Base-by-base conservation (phyloP, 306 rosid species). In the Ormosia emarginata region DNA sequence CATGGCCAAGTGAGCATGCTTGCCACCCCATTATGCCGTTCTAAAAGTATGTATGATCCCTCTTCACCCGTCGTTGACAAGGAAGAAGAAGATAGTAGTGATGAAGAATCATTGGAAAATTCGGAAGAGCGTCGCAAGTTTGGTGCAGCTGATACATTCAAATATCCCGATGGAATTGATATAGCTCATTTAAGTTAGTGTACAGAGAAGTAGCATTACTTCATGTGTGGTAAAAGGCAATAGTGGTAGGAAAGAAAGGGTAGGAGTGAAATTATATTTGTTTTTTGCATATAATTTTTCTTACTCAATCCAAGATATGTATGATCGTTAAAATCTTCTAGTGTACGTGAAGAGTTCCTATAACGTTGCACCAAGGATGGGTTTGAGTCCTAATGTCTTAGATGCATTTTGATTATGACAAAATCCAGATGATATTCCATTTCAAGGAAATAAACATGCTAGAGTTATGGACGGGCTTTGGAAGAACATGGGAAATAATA, bases 1-100 rank as follows among this genome's bases (percentile, higher is more conserved):
- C 90, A 88, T 72, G 91, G 97, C 64, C 94, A 92, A 89, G 93
- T 84, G 15, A 90, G 64, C 87, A 90, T 94, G 91, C 98, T 94
- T 62, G 94, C 98, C 47, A 86, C 88, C 63, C 90, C 85, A 40
- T 58, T 47, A 65, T 89, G 93, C 81, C 93, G 87, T 57, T 89
- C 97, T 37, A 85, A 79, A 84, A 94, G 97, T 52, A 73, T 89
- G 37, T 1, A 73, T 32, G 98, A 89, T 29, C 94, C 93, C 1
- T 56, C 86, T 34, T 90, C 97, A 2, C 86, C 90, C 1, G 41
- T 32, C 3, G 6, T 62, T 41, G 18, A 39, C 41, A 13, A 62
- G 24, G 24, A 24, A 29, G 94, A 24, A 29, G 94, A 88, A 34
- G 82, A 79, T 39, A 65, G 80, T 12, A 69, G 58, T 57, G 89